phyloP scores from a whole-genome alignment of 345 rosid genomes.

The Aegle marmelos region DNA sequence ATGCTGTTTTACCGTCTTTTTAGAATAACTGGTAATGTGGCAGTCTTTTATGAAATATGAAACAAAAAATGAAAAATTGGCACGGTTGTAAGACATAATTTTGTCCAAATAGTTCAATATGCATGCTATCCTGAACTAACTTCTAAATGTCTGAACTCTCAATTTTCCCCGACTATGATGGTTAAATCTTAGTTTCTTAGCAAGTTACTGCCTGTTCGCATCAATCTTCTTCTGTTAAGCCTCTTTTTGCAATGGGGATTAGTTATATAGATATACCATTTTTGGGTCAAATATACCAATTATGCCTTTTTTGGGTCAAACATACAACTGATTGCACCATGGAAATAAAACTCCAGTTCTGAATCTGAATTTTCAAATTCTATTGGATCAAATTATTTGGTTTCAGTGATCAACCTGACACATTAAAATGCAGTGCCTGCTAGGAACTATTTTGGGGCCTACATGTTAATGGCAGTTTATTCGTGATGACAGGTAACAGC shows the following conservation, averaged over 20 bases:
- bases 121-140: background rate
- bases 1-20: background rate
- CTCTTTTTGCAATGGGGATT: background rate
- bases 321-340: background rate
- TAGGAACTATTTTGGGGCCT: background rate
- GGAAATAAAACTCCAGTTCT: background rate
- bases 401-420: background rate
- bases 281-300: background rate
- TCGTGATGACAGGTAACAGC: conserved; percentile 47
- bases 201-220: background rate
- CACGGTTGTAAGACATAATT: background rate
- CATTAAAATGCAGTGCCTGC: background rate
- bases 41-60: background rate
- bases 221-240: background rate
- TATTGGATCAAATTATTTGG: background rate
- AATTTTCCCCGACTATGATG: background rate
- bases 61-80: background rate
- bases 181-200: background rate
- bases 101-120: background rate
- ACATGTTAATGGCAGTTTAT: background rate
- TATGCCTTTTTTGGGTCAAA: background rate
- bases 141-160: background rate
- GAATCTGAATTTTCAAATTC: background rate
- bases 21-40: background rate
- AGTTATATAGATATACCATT: background rate